Base-by-base conservation (phyloP, 805 yeast genomes). In the Barnettozyma pratensis region DNA sequence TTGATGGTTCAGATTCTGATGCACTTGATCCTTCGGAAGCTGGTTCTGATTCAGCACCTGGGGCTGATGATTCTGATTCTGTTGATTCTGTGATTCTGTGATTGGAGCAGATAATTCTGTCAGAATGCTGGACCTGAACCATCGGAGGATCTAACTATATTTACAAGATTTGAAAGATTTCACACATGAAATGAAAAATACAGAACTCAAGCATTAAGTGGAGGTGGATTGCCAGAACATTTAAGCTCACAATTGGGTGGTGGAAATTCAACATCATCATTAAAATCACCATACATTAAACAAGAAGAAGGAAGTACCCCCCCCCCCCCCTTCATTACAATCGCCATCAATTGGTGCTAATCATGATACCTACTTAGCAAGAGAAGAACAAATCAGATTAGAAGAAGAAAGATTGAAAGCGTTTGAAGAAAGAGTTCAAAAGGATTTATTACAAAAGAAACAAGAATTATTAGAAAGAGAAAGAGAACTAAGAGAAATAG, bases 401-500 rank as follows among this genome's bases (percentile, higher is more conserved):
- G 97, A 90, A 68, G 97, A 90, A 69, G 96, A 87, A 68, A 79
- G 95, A 69, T 75, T 90, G 62, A 83, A 77, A 61, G 86, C 87
- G 40, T 87, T 87, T 64, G 97, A 90, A 69, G 89, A 84, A 67
- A 76, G 94, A 58, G 95, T 90, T 28, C 96, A 90, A 69, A 87
- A 84, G 62, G 96, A 89, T 66, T 74, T 90, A 64, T 73, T 85
- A 62, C 75, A 76, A 64, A 87, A 90, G 73, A 77, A 94, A 58
- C 82, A 83, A 61, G 97, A 90, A 67, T 77, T 90, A 52, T 75
- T 86, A 63, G 86, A 83, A 56, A 80, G 96, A 62, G 97, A 90
- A 67, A 79, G 81, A 59, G 96, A 90, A 66, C 76, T 89, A 63
- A 82, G 81, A 59, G 92, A 85, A 55, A 85, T 89, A 56, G 96